Evolutionary conservation across 2,329 filamentous ascomycete species (phyloP), one percentile per base, ranked within the genome.

Genomic region (Trichophaea hybrida): DNA sequence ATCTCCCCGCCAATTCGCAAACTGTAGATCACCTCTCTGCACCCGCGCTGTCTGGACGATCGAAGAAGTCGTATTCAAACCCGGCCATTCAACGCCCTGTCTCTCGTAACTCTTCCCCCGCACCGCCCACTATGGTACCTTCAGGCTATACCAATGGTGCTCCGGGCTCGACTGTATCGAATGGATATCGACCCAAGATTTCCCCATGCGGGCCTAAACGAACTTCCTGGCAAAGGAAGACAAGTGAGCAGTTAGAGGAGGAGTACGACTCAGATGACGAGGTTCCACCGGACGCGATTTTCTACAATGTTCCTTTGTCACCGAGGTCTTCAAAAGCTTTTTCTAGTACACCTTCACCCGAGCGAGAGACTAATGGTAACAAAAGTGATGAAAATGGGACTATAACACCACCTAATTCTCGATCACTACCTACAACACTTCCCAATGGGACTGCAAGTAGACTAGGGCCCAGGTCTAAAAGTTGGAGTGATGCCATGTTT

Each of bases 271-370:
- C 66, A 57, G 85, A 89, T 68, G 81, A 87, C 63, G 77, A 79
- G 59, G 83, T 93, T 34, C 87, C 87, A 0, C 86, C 90, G 32
- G 86, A 87, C 57, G 79, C 86, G 31, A 78, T 89, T 56, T 78
- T 93, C 51, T 86, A 88, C 73, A 93, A 93, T 65, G 83, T 93
- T 1, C 87, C 87, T 4, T 81, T 93, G 50, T 90, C 86, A 0
- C 87, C 87, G n/a, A 5, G 83, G 78, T 68, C 74, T 75, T 43
- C 74, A 17, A 68, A 60, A 50, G 64, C 78, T 0, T 69, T 75
- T 2, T 83, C 81, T 0, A 73, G 77, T 4, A 75, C 77, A 0
- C 74, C 77, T 2, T 81, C 79, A 0, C 79, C 78, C 0, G 77
- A 80, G 56, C 73, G 78, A 49, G 70, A 69, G 2, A 48, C 63